Evolutionary conservation across 2,329 filamentous ascomycete genomes (phyloP).

Genomic region (Paraphaeosphaeria minitans): DNA sequence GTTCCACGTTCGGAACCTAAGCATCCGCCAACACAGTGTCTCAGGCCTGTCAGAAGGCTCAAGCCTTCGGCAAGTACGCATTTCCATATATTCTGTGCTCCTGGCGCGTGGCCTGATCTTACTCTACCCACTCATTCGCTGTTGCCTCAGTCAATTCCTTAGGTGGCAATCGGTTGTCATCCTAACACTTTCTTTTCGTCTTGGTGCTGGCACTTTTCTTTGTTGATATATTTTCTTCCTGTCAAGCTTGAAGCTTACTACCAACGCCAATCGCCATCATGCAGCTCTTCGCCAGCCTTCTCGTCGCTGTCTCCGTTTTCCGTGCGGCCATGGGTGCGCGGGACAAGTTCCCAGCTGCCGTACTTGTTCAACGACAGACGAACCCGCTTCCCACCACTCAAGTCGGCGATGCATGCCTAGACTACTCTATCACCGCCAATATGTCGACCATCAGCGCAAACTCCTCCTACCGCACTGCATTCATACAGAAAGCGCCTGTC

Average conservation of each 20-base stretch:
- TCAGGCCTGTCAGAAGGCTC: slow-evolving; percentile 34
- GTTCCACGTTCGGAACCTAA: slow-evolving; percentile 20
- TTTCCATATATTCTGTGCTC: slow-evolving; percentile 37
- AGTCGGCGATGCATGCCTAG: slow-evolving; percentile 43
- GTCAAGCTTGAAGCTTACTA: slow-evolving; percentile 10
- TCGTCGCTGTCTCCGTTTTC: slow-evolving; percentile 36
- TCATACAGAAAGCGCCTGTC: slow-evolving; percentile 50
- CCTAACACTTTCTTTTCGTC: slow-evolving; percentile 24
- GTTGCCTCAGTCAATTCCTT: slow-evolving; percentile 15
- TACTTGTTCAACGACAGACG: slow-evolving; percentile 35
- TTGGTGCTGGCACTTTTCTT: slow-evolving; percentile 40
- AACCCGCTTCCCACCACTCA: slow-evolving; percentile 23
- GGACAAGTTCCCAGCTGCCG: slow-evolving; percentile 21
- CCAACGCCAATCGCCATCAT: slow-evolving; percentile 22
- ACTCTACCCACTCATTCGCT: slow-evolving; percentile 13
- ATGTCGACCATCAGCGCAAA: slow-evolving; percentile 55
- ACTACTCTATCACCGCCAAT: slow-evolving; percentile 55
- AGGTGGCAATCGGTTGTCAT: slow-evolving; percentile 24
- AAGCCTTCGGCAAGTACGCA: slow-evolving; percentile 21
- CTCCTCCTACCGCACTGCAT: slow-evolving; percentile 54
- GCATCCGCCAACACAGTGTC: slow-evolving; percentile 35
- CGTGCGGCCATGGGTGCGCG: slow-evolving; percentile 23
- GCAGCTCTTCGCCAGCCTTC: slow-evolving; percentile 32
- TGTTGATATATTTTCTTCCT: slow-evolving; percentile 20
- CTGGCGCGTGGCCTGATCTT: slow-evolving; percentile 40